A percentile compares a stretch with the other conserved stretches of the same genome.
Evolutionary conservation across 257 asterid genomes (phyloP).

Genomic region (Ajuga chamaepitys): DNA sequence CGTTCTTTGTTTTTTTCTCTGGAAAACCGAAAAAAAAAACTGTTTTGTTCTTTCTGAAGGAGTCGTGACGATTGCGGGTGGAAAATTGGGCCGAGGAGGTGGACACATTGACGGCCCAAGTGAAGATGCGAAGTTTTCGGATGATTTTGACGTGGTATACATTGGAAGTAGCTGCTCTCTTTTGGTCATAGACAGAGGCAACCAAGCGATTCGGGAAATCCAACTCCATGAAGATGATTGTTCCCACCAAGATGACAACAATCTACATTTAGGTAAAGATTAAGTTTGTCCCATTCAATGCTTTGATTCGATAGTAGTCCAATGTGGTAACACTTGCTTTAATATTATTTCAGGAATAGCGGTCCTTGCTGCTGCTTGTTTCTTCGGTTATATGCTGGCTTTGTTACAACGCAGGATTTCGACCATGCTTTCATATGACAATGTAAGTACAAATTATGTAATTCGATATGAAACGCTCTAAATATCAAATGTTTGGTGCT

Average conservation of each 20-base stretch:
- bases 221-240: conserved; percentile 80
- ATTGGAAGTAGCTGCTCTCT: conserved; percentile 79
- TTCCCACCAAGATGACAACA: conserved; percentile 44
- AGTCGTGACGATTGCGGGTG: conserved; percentile 91
- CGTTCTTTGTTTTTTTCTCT: no score
- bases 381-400: conserved; percentile 91
- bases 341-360: conserved; percentile 54
- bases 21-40: not conserved
- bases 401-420: conserved; percentile 61
- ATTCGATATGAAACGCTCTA: not conserved
- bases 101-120: conserved; percentile 91
- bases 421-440: conserved; percentile 37
- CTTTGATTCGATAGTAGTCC: not conserved
- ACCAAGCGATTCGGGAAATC: conserved; percentile 90
- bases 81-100: conserved; percentile 70
- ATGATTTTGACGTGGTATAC: conserved; percentile 77
- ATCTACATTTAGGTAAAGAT: conserved; percentile 54
- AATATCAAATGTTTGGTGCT: no score
- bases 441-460: conserved; percentile 28
- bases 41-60: conserved; percentile 33
- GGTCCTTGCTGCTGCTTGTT: conserved; percentile 67
- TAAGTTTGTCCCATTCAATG: not conserved
- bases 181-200: conserved; percentile 80
- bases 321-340: not conserved
- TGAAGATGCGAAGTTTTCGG: conserved; percentile 80